Base-by-base conservation (phyloP, 2,329 filamentous ascomycete species). In the Nannizziopsis arthrosporioides region DNA sequence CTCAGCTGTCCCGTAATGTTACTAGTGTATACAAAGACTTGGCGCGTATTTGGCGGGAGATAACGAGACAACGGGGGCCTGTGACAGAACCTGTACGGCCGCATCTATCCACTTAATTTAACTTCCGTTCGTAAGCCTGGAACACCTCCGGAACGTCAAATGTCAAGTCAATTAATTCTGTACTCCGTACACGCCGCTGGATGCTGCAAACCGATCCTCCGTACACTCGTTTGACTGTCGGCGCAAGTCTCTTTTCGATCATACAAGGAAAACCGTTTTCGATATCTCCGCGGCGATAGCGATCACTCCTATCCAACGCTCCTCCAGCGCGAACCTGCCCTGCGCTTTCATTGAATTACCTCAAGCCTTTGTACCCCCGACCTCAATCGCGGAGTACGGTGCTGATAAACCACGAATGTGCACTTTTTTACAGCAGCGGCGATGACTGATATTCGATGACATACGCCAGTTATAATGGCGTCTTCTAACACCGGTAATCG, bases 391-490 rank as follows among this genome's bases (percentile, higher is more conserved):
- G n/a, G 14, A 32, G 12, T 17, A 31, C 38, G 5, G 14, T 37
- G 30, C 18, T 12, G 32, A 27, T 8, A 32, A n/a, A 27, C n/a
- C 19, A 40, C 22, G 15, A 14, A 40, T 32, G 22, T 17, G 12
- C 22, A 12, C 6, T 9, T 10, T 22, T 9, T 18, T 30, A 40
- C 15, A 9, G 12, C 10, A 54, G 56, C 57, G 63, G 64, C 63
- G 55, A 69, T 68, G 66, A 63, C 59, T 62, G 57, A 59, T 46
- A 61, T 61, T 57, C 57, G 56, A 57, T 68, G 64, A 61, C 56
- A 50, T 55, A 54, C 58, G 54, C 51, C 61, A 62, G 61, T 59
- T 54, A 66, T 44, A 55, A 69, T 69, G 66, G 66, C 66, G 59
- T 62, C 66, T 40, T 51, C 52, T 12, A 42, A 44, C 18, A 52